Percentiles rank a stretch among this genome's conserved stretches.
phyloP scores from a whole-genome alignment of 768 basidiomycete genomes.

The Naganishia friedmannii region DNA sequence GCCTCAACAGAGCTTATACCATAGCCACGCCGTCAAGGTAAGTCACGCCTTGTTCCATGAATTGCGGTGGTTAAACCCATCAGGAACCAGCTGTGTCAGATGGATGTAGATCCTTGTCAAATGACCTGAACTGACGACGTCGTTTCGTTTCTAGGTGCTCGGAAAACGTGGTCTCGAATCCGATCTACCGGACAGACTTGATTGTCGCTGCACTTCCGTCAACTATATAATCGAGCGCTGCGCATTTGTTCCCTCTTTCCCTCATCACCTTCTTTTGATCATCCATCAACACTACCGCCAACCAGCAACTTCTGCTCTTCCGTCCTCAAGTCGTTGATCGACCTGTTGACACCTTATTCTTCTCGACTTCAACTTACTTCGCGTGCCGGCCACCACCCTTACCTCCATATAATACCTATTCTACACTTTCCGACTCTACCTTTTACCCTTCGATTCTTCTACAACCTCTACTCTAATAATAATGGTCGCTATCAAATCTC shows the following conservation, averaged over 20 bases:
- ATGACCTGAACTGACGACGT: background rate
- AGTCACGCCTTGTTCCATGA: constrained; percentile 17
- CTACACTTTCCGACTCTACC: constrained; percentile 14
- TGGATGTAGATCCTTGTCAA: background rate
- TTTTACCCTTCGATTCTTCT: constrained; percentile 2
- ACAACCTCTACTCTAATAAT: background rate
- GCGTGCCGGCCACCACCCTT: constrained; percentile 12
- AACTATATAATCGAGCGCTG: constrained; percentile 11
- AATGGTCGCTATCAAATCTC: constrained; percentile 18
- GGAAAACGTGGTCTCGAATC: background rate
- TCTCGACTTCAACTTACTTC: background rate
- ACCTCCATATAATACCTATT: constrained; percentile 19
- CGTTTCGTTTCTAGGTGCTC: background rate
- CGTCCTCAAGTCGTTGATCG: constrained; percentile 22
- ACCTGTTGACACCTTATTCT: background rate
- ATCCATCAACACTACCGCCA: constrained; percentile 15
- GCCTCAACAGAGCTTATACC: constrained; percentile 5
- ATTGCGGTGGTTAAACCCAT: constrained; percentile 1
- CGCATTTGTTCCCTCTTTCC: background rate
- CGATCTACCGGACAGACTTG: background rate
- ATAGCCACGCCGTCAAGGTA: constrained; percentile 1
- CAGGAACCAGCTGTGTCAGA: background rate
- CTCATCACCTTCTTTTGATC: background rate
- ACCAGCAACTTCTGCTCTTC: background rate
- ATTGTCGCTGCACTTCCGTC: background rate